Evolutionary conservation across 306 rosid species (phyloP).

Genomic region (Pterocarpus macrocarpus): DNA sequence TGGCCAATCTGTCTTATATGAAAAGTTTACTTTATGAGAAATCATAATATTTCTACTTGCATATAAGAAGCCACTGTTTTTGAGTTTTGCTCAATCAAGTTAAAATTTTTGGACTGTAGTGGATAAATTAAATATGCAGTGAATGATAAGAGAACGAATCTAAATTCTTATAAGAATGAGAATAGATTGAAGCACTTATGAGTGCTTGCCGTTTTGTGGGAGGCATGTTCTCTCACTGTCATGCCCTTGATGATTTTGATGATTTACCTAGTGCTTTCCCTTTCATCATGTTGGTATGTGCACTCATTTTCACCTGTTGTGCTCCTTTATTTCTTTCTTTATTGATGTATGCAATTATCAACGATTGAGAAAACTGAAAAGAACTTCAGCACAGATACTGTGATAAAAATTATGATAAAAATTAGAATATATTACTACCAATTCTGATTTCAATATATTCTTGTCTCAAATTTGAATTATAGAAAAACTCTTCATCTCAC

Average conservation of each 20-base stretch:
- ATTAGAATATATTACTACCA: not conserved
- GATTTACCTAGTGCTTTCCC: not conserved
- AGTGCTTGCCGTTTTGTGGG: no score
- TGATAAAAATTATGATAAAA: not conserved
- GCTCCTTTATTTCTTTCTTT: not conserved
- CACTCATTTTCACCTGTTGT: not conserved
- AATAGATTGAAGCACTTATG: conserved; percentile 7
- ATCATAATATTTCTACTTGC: not conserved
- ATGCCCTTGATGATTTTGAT: not conserved
- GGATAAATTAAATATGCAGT: not conserved
- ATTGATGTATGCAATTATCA: no score
- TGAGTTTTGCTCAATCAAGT: not conserved
- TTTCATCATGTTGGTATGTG: not conserved
- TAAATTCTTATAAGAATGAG: not conserved
- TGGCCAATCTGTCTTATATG: no score
- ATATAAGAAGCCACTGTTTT: no score
- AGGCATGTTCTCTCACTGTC: no score
- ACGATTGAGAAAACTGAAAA: not conserved
- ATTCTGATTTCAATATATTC: not conserved
- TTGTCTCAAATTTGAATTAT: no score
- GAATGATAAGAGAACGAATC: not conserved
- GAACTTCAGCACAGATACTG: not conserved
- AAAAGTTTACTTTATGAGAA: no score
- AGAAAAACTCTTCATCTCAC: no score
- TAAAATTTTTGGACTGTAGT: not conserved